phyloP scores from a whole-genome alignment of 352 stramenopile species.

The Globisporangium carolinianum region DNA sequence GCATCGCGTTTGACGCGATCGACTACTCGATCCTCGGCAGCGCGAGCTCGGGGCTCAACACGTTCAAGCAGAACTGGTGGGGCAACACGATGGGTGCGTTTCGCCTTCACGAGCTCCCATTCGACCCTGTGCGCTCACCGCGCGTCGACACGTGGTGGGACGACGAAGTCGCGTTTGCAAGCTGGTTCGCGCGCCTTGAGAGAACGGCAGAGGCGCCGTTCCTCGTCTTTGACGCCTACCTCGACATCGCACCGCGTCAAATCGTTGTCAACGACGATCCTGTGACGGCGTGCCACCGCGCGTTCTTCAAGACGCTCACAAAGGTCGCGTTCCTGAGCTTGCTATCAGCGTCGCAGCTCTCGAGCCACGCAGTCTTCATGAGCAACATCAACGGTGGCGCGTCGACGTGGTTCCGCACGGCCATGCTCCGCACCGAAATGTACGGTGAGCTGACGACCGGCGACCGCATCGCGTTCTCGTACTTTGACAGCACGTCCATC shows the following conservation, averaged over 20 bases:
- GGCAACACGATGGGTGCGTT: constrained; percentile 28
- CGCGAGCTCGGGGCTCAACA: constrained; percentile 24
- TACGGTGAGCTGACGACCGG: constrained; percentile 21
- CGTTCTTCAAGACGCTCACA: constrained; percentile 27
- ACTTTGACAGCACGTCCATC: constrained; percentile 1
- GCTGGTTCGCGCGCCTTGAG: constrained; percentile 26
- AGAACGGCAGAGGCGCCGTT: constrained; percentile 16
- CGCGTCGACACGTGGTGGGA: constrained; percentile 23
- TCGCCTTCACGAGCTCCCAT: constrained; percentile 20
- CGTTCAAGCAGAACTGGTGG: constrained; percentile 25
- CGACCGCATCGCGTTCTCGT: constrained; percentile 15
- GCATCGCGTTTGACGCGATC: constrained; percentile 13
- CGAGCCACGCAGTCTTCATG: constrained; percentile 28
- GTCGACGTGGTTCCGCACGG: constrained; percentile 20
- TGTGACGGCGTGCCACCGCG: constrained; percentile 24
- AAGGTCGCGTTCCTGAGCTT: constrained; percentile 28
- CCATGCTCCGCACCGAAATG: constrained; percentile 13
- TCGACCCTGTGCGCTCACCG: neutral
- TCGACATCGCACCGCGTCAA: constrained; percentile 18
- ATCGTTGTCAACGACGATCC: constrained; percentile 23
- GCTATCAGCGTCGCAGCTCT: constrained; percentile 12
- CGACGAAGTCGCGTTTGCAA: constrained; percentile 20
- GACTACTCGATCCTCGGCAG: constrained; percentile 18
- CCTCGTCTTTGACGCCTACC: constrained; percentile 13
- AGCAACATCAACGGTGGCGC: constrained; percentile 25